These are phyloP conservation scores for Stagonosporopsis cucurbitacearum DNA, from an alignment of 2,329 filamentous ascomycete species.

Conservation along the genomic window DNA sequence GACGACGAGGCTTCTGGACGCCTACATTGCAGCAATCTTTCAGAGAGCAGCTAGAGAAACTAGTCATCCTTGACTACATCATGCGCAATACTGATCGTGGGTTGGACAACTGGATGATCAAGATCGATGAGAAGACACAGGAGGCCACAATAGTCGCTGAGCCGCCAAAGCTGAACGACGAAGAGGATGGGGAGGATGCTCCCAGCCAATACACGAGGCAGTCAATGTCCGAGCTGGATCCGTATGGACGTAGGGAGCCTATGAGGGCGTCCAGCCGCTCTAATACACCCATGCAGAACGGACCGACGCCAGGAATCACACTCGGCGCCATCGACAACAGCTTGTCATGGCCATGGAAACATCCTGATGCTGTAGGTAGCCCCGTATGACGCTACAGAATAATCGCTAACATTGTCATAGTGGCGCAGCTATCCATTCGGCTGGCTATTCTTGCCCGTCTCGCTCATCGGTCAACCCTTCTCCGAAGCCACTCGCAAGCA, in stretches of 20 bases:
- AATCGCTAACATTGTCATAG: constrained; percentile 46
- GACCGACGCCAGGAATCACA: constrained; percentile 66
- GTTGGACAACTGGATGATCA: constrained; percentile 99
- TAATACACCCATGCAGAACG: constrained; percentile 61
- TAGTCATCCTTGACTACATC: constrained; percentile 97
- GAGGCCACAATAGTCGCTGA: constrained; percentile 87
- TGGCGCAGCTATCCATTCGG: constrained; percentile 94
- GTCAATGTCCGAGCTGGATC: constrained; percentile 63
- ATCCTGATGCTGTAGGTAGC: constrained; percentile 78
- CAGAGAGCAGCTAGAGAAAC: constrained; percentile 91
- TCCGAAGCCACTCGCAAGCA: constrained; percentile 92
- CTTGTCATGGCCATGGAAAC: constrained; percentile 98
- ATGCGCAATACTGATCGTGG: constrained; percentile 99
- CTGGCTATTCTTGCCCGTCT: constrained; percentile 96
- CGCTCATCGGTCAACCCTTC: constrained; percentile 93
- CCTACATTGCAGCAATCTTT: constrained; percentile 88
- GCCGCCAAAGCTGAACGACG: constrained; percentile 70
- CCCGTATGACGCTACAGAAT: background rate
- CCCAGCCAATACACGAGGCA: constrained; percentile 65
- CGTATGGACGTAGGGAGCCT: constrained; percentile 79
- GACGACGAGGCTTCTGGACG: constrained; percentile 78
- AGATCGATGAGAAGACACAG: constrained; percentile 84
- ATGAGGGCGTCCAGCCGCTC: constrained; percentile 76
- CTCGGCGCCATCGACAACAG: constrained; percentile 98
- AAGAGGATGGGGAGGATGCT: constrained; percentile 43